phyloP scores from a whole-genome alignment of 805 yeast species.

The Sungouiella thailandica region DNA sequence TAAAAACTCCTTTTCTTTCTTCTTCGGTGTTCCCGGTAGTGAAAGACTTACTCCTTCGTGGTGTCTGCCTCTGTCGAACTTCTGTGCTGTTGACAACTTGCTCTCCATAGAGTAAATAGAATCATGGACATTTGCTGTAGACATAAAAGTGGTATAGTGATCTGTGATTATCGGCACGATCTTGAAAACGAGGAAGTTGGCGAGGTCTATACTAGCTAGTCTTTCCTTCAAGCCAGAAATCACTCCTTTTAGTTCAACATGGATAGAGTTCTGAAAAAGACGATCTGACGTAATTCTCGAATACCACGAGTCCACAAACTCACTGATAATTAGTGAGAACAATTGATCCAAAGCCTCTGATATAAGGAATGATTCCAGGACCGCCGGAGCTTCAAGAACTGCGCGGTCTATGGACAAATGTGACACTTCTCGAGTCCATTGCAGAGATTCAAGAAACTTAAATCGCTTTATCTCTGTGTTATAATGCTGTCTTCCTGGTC shows the following conservation, averaged over 20 bases:
- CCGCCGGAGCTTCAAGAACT: conserved; percentile 19
- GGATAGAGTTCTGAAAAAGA: conserved; percentile 36
- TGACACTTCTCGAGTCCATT: conserved; percentile 25
- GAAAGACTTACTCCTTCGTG: conserved; percentile 52
- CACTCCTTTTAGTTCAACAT: conserved; percentile 38
- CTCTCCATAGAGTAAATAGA: conserved; percentile 27
- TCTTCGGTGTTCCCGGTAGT: conserved; percentile 26
- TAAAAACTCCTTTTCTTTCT: conserved; percentile 45
- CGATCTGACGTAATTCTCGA: conserved; percentile 32
- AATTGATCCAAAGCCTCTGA: conserved; percentile 50
- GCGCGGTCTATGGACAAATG: conserved; percentile 12
- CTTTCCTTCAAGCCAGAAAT: conserved; percentile 39
- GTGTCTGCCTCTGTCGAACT: conserved; percentile 46
- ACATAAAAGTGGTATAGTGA: conserved; percentile 52
- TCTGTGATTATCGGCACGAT: conserved; percentile 61
- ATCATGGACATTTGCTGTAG: conserved; percentile 12
- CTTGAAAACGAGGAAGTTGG: conserved; percentile 52
- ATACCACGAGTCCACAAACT: conserved; percentile 59
- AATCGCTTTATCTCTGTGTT: background rate
- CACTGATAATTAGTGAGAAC: conserved; percentile 43
- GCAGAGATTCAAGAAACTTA: conserved; percentile 13
- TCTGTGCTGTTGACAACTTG: conserved; percentile 37
- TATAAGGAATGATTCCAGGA: conserved; percentile 47
- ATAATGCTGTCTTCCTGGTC: background rate
- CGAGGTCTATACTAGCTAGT: conserved; percentile 43